These are phyloP conservation scores for Huiozyma naganishii DNA, from an alignment of 805 yeast genomes.

Conservation along the genomic window DNA sequence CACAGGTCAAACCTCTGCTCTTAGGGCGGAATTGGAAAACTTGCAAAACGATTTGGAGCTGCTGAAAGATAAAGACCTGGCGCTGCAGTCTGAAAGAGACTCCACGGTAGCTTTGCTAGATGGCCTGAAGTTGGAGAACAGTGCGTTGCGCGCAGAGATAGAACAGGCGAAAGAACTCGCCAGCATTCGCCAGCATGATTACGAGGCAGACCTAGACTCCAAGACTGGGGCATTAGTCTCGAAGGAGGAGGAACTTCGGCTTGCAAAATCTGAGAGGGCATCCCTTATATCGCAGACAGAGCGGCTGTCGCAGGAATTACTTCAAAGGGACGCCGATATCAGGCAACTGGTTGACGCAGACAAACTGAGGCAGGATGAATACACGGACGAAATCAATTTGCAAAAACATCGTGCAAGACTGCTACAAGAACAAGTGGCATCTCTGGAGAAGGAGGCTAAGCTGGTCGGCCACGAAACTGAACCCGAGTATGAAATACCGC, in stretches of 20 bases:
- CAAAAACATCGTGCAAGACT: conserved; percentile 36
- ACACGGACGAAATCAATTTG: conserved; percentile 44
- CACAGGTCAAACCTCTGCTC: no score
- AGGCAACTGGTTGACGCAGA: conserved; percentile 37
- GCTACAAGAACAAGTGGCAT: conserved; percentile 24
- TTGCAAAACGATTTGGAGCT: neutral
- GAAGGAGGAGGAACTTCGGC: neutral
- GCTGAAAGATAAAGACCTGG: neutral
- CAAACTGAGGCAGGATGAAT: conserved; percentile 37
- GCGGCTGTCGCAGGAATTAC: conserved; percentile 30
- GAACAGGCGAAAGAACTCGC: neutral
- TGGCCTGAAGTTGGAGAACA: conserved; percentile 11
- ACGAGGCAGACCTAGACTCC: neutral
- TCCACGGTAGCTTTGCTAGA: neutral
- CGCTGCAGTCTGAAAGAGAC: neutral
- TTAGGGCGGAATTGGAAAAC: neutral
- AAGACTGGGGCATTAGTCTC: neutral
- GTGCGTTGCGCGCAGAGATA: conserved; percentile 26
- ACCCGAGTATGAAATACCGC: no score
- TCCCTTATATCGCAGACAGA: conserved; percentile 22
- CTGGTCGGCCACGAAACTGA: conserved; percentile 7
- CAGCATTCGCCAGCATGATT: neutral
- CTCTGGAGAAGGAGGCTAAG: conserved; percentile 32
- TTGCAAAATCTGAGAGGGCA: neutral
- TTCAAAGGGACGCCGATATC: conserved; percentile 34